Base-by-base conservation (phyloP, 1,139 yeast species). In the Protomyces macrosporus region DNA sequence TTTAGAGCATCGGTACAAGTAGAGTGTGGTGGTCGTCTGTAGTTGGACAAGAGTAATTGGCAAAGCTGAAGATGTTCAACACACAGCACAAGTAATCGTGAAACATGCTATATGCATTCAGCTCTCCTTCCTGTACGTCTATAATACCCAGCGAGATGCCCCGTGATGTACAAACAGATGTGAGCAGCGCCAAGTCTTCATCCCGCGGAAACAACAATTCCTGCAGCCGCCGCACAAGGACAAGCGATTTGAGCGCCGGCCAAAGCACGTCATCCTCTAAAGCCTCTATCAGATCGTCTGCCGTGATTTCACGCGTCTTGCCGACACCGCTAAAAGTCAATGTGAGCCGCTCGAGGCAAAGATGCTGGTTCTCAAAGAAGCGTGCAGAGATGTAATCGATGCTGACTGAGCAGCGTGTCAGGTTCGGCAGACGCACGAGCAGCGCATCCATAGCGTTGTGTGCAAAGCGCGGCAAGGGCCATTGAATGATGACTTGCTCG, bases 351-450 rank as follows among this genome's bases (percentile, higher is more conserved):
- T 52, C 56, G 16, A 58, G 52, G 16, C n/a, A 7, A 10, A 6
- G 30, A 34, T 58, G 62, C 3, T 32, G 30, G 32, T 42, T 52
- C 30, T 58, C 62, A 42, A 58, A 53, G 45, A 58, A 58, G 34
- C 62, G 42, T 3, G 62, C 52, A 23, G 42, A 30, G 42, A 58
- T 58, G 56, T 58, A 58, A 40, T 58, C 62, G 45, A 58, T 23
- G 35, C 56, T 36, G 52, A 58, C 10, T 6, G 62, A 52, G 36
- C 53, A 50, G 35, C 34, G 30, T n/a, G 23, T 7, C 32, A 58
- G 23, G 32, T 7, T 10, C 6, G 53, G 56, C 30, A 55, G 52
- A 12, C 34, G 34, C n/a, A 51, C 42, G 16, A 58, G 45, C 34
- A 58, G 5, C 33, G 55, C 16, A 14, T 58, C 62, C 52, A 58